Evolutionary conservation across 78 protist genomes (phyloP).

Genomic region (Dictyostelium purpureum): DNA sequence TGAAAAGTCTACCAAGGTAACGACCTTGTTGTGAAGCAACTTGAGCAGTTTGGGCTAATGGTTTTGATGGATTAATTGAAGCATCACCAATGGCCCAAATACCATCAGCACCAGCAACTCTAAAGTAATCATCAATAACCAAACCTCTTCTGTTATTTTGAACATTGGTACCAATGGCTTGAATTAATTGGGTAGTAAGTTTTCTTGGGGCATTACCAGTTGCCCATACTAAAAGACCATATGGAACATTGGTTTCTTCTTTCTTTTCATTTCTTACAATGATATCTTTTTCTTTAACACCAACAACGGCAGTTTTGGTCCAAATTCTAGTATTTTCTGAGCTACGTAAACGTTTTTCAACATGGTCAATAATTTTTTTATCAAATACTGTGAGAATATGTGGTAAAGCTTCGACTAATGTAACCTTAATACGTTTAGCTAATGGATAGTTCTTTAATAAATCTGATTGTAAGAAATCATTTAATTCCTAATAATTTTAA

Average conservation of each 20-base stretch:
- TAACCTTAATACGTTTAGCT: slow-evolving; percentile 29
- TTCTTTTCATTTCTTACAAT: slow-evolving; percentile 12
- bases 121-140: slow-evolving; percentile 64
- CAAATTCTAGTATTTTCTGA: slow-evolving; percentile 17
- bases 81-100: slow-evolving; percentile 75
- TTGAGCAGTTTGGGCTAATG: slow-evolving; percentile 67
- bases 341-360: slow-evolving; percentile 33
- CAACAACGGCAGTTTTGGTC: slow-evolving; percentile 59
- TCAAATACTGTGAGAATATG: slow-evolving; percentile 60
- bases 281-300: slow-evolving; percentile 26
- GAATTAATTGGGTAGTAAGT: slow-evolving; percentile 3
- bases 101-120: slow-evolving; percentile 68
- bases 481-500: slow-evolving; percentile 87
- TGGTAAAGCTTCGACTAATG: slow-evolving; percentile 75
- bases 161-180: neutral
- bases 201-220: slow-evolving; percentile 66
- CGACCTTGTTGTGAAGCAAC: slow-evolving; percentile 67
- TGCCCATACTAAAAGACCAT: slow-evolving; percentile 71
- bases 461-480: slow-evolving; percentile 82
- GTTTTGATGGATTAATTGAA: slow-evolving; percentile 21
- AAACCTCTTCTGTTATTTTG: slow-evolving; percentile 62
- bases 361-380: slow-evolving; percentile 63
- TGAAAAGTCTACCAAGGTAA: slow-evolving; percentile 56
- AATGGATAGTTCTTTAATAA: slow-evolving; percentile 35
- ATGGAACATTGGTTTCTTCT: slow-evolving; percentile 1